Conservation (phyloP, 208 protist genomes). For the Acanthamoeba culbertsoni region DNA sequence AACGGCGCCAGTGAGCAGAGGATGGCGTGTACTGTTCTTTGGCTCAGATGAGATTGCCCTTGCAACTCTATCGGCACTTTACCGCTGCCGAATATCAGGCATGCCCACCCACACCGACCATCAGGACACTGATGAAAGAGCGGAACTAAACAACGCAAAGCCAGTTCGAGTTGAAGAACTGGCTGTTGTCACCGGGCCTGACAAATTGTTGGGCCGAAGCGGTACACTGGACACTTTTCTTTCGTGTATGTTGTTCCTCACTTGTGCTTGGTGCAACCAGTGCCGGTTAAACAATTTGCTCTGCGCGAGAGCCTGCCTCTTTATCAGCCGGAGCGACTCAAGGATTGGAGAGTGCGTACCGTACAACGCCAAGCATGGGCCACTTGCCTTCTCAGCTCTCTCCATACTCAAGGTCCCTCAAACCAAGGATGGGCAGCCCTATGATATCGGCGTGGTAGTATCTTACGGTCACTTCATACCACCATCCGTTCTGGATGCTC, state of each 20-base stretch:
- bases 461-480: slow-evolving; percentile 76
- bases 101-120: not conserved
- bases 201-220: not conserved
- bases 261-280: not conserved
- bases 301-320: not conserved
- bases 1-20: not conserved
- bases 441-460: slow-evolving; percentile 61
- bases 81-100: not conserved
- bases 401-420: not conserved
- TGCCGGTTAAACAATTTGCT: not conserved
- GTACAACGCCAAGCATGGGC: not conserved
- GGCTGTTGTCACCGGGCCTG: not conserved
- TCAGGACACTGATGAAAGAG: no score
- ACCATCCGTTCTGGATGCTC: slow-evolving; percentile 4
- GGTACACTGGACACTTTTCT: not conserved
- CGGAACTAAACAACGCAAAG: no score
- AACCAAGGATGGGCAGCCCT: not conserved
- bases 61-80: not conserved
- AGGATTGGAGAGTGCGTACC: not conserved
- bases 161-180: not conserved
- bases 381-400: not conserved
- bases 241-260: not conserved
- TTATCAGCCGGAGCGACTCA: not conserved
- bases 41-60: not conserved
- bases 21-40: slow-evolving; percentile 44